Evolutionary conservation across 768 basidiomycete species (phyloP), one percentile per base, ranked within the genome.

Genomic region (Mycena rebaudengoi): DNA sequence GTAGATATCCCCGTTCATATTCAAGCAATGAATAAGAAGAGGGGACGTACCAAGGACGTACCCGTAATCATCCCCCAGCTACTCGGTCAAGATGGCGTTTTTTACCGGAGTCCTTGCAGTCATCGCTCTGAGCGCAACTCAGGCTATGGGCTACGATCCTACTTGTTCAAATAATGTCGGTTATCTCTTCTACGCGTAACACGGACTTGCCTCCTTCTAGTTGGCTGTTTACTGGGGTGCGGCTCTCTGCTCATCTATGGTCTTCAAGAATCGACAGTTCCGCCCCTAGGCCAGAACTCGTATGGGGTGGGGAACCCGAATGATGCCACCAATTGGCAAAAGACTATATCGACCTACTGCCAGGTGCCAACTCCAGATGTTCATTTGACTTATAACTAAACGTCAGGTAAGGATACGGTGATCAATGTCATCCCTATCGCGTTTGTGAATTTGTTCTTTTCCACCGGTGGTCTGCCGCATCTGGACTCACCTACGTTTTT

Each of bases 361-460:
- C 54, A 56, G 35, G 50, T 51, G 11, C 1, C 32, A 44, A 23
- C 4, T n/a, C 43, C 43, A 6, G 21, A 16, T 13, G 14, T 51
- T 35, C 32, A 51, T 23, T 35, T 28, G 1, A 7, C 50, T 48
- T 29, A 16, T 25, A 3, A 28, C 50, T 23, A 29, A 29, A 10
- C 16, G 5, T 23, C 28, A 21, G 8, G 20, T 18, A 44, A 51
- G 50, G 54, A 56, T 21, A 43, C 26, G 12, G 25, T 18, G 3
- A 85, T 90, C 45, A 80, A 91, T 66, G 83, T 78, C 37, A 77
- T 91, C 48, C 89, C 89, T 0, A 59, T 91, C 44, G 88, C 88
- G 2, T 91, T 90, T 72, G 64, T 91, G 32, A 76, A 85, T 65
- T 80, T 84, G 48, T 90, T 87, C 76, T 89, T 85, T 74, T 83